Evolutionary conservation across 108 stramenopile species (phyloP).

Genomic region (Nannochloropsis gaditana): DNA sequence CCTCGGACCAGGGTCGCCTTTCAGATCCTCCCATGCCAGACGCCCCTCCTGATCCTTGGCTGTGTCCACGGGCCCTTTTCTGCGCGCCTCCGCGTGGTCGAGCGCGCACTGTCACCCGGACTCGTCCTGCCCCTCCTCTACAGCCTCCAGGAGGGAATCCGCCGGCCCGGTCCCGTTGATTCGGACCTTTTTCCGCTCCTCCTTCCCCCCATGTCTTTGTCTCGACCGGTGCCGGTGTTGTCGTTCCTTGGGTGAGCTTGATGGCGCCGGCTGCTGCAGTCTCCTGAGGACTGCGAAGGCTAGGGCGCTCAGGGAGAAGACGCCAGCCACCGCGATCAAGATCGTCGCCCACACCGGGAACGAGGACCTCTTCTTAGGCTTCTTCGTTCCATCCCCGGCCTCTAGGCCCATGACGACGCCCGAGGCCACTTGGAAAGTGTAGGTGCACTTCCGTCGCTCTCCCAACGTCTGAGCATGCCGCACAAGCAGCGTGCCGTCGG

Average conservation of each 20-base stretch:
- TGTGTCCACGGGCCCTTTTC: too few species aligned
- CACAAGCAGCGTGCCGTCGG: background rate
- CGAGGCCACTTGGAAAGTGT: slow-evolving; percentile 17
- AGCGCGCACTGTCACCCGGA: too few species aligned
- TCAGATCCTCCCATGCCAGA: too few species aligned
- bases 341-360: slow-evolving; percentile 1
- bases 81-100: too few species aligned
- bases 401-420: background rate
- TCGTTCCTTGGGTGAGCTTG: background rate
- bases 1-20: too few species aligned
- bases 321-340: background rate
- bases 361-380: background rate
- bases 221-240: background rate
- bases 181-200: background rate
- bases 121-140: background rate
- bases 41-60: too few species aligned
- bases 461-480: background rate
- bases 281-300: background rate
- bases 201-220: background rate
- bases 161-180: background rate
- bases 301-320: background rate
- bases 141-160: background rate
- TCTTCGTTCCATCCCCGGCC: background rate
- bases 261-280: background rate
- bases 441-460: background rate